phyloP scores from a whole-genome alignment of 1,284 basidiomycete species.

The Mycena citricolor region DNA sequence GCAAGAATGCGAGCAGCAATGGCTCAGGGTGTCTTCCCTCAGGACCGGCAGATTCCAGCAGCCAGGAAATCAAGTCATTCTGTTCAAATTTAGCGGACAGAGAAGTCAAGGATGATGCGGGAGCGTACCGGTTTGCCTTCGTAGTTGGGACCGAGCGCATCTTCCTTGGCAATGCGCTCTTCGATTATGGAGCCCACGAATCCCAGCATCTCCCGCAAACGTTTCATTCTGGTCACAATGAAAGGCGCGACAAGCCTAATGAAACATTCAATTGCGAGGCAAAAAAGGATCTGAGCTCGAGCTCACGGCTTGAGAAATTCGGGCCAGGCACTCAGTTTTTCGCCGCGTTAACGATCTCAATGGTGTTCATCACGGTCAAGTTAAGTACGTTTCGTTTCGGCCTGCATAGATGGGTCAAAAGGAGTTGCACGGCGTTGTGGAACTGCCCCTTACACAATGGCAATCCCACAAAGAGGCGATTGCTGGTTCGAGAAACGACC shows the following conservation, averaged over 20 bases:
- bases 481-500: conserved; percentile 40
- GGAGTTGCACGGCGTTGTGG: not conserved
- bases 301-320: not conserved
- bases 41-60: conserved; percentile 30
- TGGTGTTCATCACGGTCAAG: not conserved
- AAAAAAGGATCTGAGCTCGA: not conserved
- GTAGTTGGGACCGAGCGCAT: not conserved
- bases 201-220: not conserved
- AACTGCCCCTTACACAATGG: conserved; percentile 31
- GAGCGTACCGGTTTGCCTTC: conserved; percentile 3
- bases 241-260: not conserved
- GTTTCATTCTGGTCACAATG: not conserved
- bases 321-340: too few relatives aligned
- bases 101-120: not conserved
- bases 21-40: conserved; percentile 26
- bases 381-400: conserved; percentile 4
- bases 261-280: not conserved
- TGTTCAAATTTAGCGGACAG: conserved; percentile 22
- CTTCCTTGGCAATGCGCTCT: not conserved
- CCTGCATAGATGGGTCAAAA: not conserved
- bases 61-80: conserved; percentile 41
- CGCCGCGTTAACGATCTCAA: not conserved
- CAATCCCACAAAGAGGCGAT: conserved; percentile 38
- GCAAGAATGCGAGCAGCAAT: conserved; percentile 26
- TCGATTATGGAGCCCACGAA: not conserved